phyloP scores from a whole-genome alignment of 768 basidiomycete species.

The Suillus plorans region DNA sequence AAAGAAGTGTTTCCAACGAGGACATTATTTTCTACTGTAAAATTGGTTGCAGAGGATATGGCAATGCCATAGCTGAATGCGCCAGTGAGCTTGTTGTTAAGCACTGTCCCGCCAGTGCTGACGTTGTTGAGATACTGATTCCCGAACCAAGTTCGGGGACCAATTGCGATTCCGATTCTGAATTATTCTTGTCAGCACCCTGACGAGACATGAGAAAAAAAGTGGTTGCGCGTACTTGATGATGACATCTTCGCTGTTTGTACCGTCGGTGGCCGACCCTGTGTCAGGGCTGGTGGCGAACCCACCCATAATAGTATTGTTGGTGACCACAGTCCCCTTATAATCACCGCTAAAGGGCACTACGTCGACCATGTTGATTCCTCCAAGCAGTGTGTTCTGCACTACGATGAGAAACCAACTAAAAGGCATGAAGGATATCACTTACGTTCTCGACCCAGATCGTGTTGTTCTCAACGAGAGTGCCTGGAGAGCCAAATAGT shows the following conservation, averaged over 20 bases:
- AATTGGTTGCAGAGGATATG: conserved; percentile 60
- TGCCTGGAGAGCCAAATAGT: conserved; percentile 73
- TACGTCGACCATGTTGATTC: conserved; percentile 79
- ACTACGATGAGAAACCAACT: neutral
- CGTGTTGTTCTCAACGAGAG: conserved; percentile 72
- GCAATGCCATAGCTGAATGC: conserved; percentile 78
- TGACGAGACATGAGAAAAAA: neutral
- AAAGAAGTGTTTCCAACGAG: conserved; percentile 73
- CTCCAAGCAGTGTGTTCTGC: conserved; percentile 69
- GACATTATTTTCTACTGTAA: conserved; percentile 62
- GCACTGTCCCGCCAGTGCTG: conserved; percentile 52
- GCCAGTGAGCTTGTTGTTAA: conserved; percentile 58
- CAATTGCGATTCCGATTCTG: conserved; percentile 80
- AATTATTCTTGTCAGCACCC: conserved; percentile 9
- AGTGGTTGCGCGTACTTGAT: conserved; percentile 56
- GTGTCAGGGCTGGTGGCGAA: conserved; percentile 52
- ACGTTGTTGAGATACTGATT: conserved; percentile 53
- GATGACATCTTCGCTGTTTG: conserved; percentile 57
- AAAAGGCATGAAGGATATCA: conserved; percentile 8
- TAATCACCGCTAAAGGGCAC: conserved; percentile 68
- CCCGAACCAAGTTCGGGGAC: conserved; percentile 77
- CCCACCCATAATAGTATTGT: conserved; percentile 69
- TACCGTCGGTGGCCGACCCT: conserved; percentile 46
- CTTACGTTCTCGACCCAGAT: conserved; percentile 69
- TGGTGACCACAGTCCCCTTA: conserved; percentile 58